phyloP scores from a whole-genome alignment of 2,329 filamentous ascomycete species.

The Fusarium fujikuroi region DNA sequence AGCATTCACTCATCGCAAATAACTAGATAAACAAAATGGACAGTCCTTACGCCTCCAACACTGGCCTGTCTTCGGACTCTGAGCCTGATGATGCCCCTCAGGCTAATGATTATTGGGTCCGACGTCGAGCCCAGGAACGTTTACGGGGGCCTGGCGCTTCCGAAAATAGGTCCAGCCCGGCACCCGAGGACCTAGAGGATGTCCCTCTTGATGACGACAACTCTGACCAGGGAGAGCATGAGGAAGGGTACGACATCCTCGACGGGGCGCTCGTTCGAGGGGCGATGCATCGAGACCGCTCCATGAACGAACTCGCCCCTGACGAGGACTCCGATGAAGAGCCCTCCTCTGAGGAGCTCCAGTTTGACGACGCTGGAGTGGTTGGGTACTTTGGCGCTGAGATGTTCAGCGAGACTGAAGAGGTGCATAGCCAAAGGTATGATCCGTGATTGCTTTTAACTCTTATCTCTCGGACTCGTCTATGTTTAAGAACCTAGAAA shows the following conservation, averaged over 20 bases:
- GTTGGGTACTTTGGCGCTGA: not conserved
- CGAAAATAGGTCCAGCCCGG: not conserved
- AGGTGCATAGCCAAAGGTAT: not conserved
- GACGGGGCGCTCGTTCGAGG: not conserved
- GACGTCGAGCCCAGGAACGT: not conserved
- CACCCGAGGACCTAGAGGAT: not conserved
- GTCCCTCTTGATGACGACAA: not conserved
- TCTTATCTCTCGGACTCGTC: not conserved
- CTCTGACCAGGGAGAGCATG: not conserved
- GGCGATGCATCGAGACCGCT: not conserved
- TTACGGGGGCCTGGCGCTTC: not conserved
- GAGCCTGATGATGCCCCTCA: not conserved
- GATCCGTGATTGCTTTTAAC: constrained; percentile 10
- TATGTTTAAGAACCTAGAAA: not conserved
- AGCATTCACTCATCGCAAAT: not conserved
- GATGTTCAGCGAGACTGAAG: not conserved
- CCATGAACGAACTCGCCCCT: not conserved
- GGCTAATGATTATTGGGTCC: not conserved
- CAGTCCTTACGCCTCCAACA: not conserved
- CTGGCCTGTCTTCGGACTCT: not conserved
- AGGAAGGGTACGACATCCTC: not conserved
- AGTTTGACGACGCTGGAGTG: not conserved
- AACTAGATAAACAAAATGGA: not conserved
- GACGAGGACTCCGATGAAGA: not conserved
- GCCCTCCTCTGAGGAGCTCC: not conserved